These are phyloP conservation scores for Prunus persica DNA, from an alignment of 306 rosid species.

Conservation along the genomic window DNA sequence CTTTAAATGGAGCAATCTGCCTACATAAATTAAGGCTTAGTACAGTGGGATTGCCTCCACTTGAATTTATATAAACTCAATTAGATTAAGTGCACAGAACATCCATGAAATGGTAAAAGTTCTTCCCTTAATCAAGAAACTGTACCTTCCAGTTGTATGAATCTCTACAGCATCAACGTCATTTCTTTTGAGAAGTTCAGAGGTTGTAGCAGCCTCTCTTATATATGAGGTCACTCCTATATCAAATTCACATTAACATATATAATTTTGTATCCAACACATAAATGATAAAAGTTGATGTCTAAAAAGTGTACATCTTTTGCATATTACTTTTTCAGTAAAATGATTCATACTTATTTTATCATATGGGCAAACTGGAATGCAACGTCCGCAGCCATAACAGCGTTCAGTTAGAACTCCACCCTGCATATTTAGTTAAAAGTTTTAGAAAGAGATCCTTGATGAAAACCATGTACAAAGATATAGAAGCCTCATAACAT, in stretches of 20 bases:
- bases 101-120: neutral
- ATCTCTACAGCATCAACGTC: constrained; percentile 86
- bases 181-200: constrained; percentile 53
- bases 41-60: neutral
- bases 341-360: constrained; percentile 58
- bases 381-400: constrained; percentile 94
- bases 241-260: neutral
- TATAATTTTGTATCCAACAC: neutral
- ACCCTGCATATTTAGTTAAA: constrained; percentile 43
- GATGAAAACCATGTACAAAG: neutral
- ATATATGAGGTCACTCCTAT: constrained; percentile 67
- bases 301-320: neutral
- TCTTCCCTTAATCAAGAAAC: neutral
- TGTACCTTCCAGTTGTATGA: constrained; percentile 87
- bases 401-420: constrained; percentile 93
- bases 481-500: neutral
- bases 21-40: constrained; percentile 33
- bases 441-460: neutral
- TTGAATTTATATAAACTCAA: neutral
- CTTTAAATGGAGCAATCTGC: constrained; percentile 48
- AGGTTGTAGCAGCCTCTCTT: constrained; percentile 63
- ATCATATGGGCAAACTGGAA: constrained; percentile 92
- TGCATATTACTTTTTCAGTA: neutral
- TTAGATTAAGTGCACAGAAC: neutral
- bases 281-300: no score